These are phyloP conservation scores for Acanthamoeba triangularis DNA, from an alignment of 208 protist genomes.

Conservation along the genomic window DNA sequence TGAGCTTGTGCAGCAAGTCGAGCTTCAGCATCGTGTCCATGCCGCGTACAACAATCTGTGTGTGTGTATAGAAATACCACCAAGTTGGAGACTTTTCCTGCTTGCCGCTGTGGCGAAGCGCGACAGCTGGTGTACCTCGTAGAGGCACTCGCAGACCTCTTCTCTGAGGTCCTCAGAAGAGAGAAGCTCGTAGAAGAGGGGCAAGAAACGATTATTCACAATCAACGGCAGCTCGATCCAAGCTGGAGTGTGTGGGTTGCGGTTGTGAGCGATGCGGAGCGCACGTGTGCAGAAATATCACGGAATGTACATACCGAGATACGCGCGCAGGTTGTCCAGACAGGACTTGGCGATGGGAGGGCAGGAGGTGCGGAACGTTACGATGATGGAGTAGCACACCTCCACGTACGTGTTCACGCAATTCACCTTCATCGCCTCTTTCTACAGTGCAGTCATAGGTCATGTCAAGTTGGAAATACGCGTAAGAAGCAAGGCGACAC, in stretches of 20 bases:
- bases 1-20: slow-evolving; percentile 40
- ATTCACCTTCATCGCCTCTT: slow-evolving; percentile 82
- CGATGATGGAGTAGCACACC: slow-evolving; percentile 82
- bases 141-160: slow-evolving; percentile 80
- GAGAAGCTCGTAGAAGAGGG: slow-evolving; percentile 81
- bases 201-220: slow-evolving; percentile 84
- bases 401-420: slow-evolving; percentile 78
- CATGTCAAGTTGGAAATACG: background rate
- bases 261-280: background rate
- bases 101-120: background rate
- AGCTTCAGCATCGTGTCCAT: slow-evolving; percentile 33
- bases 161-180: slow-evolving; percentile 49
- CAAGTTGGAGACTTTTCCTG: too few species aligned
- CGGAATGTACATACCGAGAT: slow-evolving; percentile 71
- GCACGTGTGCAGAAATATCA: background rate
- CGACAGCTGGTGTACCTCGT: slow-evolving; percentile 30
- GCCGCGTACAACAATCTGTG: slow-evolving; percentile 23
- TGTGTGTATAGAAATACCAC: too few species aligned
- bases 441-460: background rate
- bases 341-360: slow-evolving; percentile 75
- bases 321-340: slow-evolving; percentile 78
- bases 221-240: slow-evolving; percentile 85
- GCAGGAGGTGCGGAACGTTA: background rate
- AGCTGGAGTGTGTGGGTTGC: background rate
- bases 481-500: background rate